Percentiles rank a stretch among this genome's conserved stretches.
phyloP scores from a whole-genome alignment of 2,329 filamentous ascomycete genomes.

The Xylaria sp. region DNA sequence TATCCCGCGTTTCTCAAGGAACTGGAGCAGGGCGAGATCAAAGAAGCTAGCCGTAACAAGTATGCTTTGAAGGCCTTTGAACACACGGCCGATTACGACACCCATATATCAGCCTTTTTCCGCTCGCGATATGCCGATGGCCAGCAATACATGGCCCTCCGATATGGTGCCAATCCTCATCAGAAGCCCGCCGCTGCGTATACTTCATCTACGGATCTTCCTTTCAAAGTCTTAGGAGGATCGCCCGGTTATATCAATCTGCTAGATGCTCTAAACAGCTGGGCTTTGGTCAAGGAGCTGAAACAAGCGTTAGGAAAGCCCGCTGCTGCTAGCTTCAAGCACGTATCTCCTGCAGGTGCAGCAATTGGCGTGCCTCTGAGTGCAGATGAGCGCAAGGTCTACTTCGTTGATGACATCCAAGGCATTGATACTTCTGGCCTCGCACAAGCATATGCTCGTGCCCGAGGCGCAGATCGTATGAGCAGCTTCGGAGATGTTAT shows the following conservation, averaged over 20 bases:
- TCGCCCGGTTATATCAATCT: conserved; percentile 97
- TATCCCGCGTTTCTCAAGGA: conserved; percentile 95
- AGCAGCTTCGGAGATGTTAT: conserved; percentile 98
- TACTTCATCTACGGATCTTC: conserved; percentile 76
- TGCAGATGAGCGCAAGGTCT: conserved; percentile 92
- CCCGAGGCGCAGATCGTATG: conserved; percentile 96
- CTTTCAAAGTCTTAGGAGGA: conserved; percentile 94
- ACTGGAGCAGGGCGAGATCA: conserved; percentile 86
- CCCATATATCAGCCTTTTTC: conserved; percentile 96
- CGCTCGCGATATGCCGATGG: conserved; percentile 95
- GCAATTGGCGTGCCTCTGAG: conserved; percentile 90
- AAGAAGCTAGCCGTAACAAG: conserved; percentile 83
- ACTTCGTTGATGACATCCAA: conserved; percentile 95
- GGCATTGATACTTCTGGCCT: conserved; percentile 87
- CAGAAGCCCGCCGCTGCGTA: conserved; percentile 96
- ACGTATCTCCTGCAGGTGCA: conserved; percentile 95
- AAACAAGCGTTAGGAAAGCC: conserved; percentile 87
- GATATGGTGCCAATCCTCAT: conserved; percentile 97
- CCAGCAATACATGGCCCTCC: conserved; percentile 82
- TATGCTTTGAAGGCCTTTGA: conserved; percentile 98
- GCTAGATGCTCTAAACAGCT: conserved; percentile 94
- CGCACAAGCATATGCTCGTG: conserved; percentile 95
- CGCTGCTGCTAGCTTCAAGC: conserved; percentile 98
- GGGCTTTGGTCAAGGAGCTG: conserved; percentile 96
- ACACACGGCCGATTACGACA: conserved; percentile 97